phyloP scores from a whole-genome alignment of 345 rosid genomes.

The Eucalyptus sp. region DNA sequence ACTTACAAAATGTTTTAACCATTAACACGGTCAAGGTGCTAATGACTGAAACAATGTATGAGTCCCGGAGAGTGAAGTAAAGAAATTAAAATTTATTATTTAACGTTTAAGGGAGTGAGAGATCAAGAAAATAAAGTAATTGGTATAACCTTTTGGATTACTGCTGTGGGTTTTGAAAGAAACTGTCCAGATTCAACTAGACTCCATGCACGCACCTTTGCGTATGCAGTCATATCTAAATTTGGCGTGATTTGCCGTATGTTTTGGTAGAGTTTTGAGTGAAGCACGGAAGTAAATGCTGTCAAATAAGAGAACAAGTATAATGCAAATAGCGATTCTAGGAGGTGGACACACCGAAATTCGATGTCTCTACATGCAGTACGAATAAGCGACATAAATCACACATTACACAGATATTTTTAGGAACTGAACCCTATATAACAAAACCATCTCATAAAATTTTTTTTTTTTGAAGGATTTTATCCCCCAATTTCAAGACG shows the following conservation, averaged over 20 bases:
- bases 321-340: neutral
- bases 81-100: neutral
- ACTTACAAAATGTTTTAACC: neutral
- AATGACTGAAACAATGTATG: neutral
- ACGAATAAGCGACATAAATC: neutral
- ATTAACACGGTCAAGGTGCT: neutral
- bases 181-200: neutral
- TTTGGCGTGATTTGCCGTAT: neutral
- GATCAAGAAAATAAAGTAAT: neutral
- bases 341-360: neutral
- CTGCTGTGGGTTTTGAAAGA: neutral
- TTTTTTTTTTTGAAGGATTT: neutral
- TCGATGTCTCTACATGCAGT: neutral
- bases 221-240: neutral
- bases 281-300: neutral
- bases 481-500: neutral
- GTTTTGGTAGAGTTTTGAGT: neutral
- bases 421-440: neutral
- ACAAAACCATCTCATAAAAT: neutral
- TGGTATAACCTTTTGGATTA: neutral
- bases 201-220: neutral
- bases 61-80: neutral
- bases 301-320: neutral
- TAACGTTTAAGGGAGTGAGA: neutral
- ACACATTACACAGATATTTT: neutral